These are phyloP conservation scores for Candida sp. DNA, from an alignment of 1,139 yeast genomes.

Conservation along the genomic window DNA sequence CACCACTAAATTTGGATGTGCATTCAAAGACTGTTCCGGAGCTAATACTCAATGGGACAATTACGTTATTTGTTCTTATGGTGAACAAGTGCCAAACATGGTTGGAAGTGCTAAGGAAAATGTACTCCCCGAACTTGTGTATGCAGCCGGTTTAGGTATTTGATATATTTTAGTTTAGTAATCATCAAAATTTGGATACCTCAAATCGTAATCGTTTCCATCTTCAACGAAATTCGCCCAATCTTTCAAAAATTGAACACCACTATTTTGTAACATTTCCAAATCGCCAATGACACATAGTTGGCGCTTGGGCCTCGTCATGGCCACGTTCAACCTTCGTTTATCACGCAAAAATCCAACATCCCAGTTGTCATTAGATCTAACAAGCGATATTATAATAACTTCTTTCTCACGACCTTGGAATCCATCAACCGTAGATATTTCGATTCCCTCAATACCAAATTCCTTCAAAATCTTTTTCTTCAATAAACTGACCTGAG, in stretches of 20 bases:
- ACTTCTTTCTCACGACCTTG: slow-evolving; percentile 77
- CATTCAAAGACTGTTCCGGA: slow-evolving; percentile 38
- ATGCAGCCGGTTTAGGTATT: too few species aligned
- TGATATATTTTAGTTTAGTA: slow-evolving; percentile 10
- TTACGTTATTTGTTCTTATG: slow-evolving; percentile 47
- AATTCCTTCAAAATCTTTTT: slow-evolving; percentile 28
- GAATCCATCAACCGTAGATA: slow-evolving; percentile 47
- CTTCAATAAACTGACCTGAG: slow-evolving; percentile 70
- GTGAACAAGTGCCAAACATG: slow-evolving; percentile 44
- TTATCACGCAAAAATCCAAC: slow-evolving; percentile 77
- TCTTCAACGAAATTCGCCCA: slow-evolving; percentile 79
- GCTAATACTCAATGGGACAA: slow-evolving; percentile 29
- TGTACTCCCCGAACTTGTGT: slow-evolving; percentile 29
- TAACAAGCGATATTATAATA: slow-evolving; percentile 50
- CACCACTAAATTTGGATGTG: slow-evolving; percentile 73
- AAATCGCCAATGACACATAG: slow-evolving; percentile 84
- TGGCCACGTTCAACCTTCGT: slow-evolving; percentile 81
- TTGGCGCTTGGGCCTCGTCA: slow-evolving; percentile 87
- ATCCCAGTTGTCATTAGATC: slow-evolving; percentile 49
- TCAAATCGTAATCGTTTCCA: slow-evolving; percentile 39
- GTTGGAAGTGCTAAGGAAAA: slow-evolving; percentile 44
- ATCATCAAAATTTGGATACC: slow-evolving; percentile 55
- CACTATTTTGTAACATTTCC: slow-evolving; percentile 49
- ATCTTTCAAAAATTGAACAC: slow-evolving; percentile 45
- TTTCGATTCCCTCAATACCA: slow-evolving; percentile 22